Evolutionary conservation across 805 yeast species (phyloP), one percentile per base, ranked within the genome.

Genomic region (Hagleromyces aurorensis): DNA sequence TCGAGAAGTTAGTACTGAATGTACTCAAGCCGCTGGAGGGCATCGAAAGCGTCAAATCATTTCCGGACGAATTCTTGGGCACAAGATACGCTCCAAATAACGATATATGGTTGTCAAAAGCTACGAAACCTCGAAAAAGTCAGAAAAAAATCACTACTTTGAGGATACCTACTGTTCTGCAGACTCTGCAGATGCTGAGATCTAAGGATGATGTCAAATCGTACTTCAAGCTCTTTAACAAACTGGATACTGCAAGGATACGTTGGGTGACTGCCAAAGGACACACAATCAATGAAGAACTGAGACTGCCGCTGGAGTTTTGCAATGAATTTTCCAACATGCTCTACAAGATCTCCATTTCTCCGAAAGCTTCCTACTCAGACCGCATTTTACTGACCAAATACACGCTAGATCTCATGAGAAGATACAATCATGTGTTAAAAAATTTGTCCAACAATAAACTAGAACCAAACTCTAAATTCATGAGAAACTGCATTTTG

Each of bases 271-370:
- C 43, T n/a, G 33, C 27, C 13, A 31, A 29, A 6, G 40, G 41
- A 3, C 33, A 32, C 15, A 22, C 6, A n/a, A 29, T 40, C 16
- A 20, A 19, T 6, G 19, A 19, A 9, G 20, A 23, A 6, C 22
- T 21, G 13, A 22, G 25, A 4, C 11, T 39, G 5, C 58, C 58
- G 6, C 28, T 39, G 8, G 56, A 49, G 32, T 39, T 52, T 18
- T 50, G 41, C 27, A 38, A 46, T 31, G 54, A 48, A 29, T 21
- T 50, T 3, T 38, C 51, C 11, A 37, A 32, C 12, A 49, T 50
- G 57, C 31, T 51, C 9, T 36, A 40, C 27, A 40, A 36, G 12
- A 23, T 38, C 27, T 32, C 50, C 9, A 23, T 37, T 7, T 33
- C 20, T 13, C 8, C 17, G 6, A 21, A 21, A 25, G 14, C 27